phyloP scores from a whole-genome alignment of 768 basidiomycete genomes.

The Amanita fuliginea region DNA sequence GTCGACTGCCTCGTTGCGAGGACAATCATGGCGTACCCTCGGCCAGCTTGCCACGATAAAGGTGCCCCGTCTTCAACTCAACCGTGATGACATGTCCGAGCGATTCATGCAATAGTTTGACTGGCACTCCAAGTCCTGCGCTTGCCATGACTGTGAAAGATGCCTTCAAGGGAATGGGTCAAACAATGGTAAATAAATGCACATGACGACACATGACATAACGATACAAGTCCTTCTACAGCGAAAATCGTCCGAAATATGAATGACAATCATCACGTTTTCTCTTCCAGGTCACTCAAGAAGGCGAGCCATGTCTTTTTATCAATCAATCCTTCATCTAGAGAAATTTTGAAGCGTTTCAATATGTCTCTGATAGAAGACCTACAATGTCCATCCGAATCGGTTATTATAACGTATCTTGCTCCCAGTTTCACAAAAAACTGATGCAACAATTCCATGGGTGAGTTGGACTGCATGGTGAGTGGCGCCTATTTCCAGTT shows the following conservation, averaged over 20 bases:
- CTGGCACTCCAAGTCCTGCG: constrained; percentile 83
- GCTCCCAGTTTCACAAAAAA: constrained; percentile 93
- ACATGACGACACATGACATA: background rate
- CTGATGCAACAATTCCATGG: constrained; percentile 87
- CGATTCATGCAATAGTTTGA: constrained; percentile 94
- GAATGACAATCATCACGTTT: constrained; percentile 14
- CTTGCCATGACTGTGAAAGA: constrained; percentile 29
- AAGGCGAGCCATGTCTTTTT: constrained; percentile 94
- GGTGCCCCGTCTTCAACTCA: constrained; percentile 96
- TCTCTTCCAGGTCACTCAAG: constrained; percentile 64
- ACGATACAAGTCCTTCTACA: background rate
- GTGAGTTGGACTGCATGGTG: constrained; percentile 72
- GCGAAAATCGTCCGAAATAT: too few relatives aligned
- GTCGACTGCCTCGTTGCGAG: constrained; percentile 3
- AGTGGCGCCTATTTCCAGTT: constrained; percentile 59
- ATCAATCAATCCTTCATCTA: constrained; percentile 85
- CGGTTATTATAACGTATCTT: constrained; percentile 77
- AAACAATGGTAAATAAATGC: constrained; percentile 14
- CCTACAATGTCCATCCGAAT: constrained; percentile 75
- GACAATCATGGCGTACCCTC: constrained; percentile 55
- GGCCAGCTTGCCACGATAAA: constrained; percentile 93
- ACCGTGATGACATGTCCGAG: constrained; percentile 94
- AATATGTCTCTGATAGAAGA: background rate
- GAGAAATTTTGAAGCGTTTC: background rate
- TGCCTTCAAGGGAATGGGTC: constrained; percentile 2